Evolutionary conservation across 352 stramenopile species (phyloP).

Genomic region (Globisporangium sylvaticum): DNA sequence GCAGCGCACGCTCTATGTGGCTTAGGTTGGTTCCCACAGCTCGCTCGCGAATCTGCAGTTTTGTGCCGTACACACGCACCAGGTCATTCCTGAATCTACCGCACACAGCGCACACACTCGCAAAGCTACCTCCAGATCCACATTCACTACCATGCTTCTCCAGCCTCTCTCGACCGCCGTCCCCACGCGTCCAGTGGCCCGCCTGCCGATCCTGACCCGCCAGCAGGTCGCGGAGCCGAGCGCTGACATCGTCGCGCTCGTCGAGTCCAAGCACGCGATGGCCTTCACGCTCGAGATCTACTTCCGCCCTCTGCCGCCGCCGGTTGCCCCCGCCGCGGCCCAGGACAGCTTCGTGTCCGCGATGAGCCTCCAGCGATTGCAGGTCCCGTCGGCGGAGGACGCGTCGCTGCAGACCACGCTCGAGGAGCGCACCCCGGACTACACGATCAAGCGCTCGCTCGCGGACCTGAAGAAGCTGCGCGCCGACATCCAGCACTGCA

Average conservation of each 20-base stretch:
- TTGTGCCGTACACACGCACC: neutral
- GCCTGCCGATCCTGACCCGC: neutral
- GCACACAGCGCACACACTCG: neutral
- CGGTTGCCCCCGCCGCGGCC: neutral
- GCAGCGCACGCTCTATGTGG: neutral
- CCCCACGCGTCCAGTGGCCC: neutral
- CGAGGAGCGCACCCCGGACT: slow-evolving; percentile 6
- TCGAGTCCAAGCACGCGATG: slow-evolving; percentile 3
- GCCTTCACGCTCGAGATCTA: slow-evolving; percentile 6
- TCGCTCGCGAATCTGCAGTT: neutral
- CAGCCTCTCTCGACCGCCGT: neutral
- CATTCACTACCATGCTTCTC: neutral
- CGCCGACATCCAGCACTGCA: slow-evolving; percentile 1
- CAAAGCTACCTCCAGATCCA: neutral
- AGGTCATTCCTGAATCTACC: slow-evolving; percentile 4
- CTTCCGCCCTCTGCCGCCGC: neutral
- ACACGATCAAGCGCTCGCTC: slow-evolving; percentile 13
- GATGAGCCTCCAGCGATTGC: neutral
- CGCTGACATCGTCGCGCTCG: slow-evolving; percentile 10
- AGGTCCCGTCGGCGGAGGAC: neutral
- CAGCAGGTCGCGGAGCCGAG: slow-evolving; percentile 5
- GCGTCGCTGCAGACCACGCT: neutral
- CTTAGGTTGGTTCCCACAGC: neutral
- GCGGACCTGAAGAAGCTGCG: slow-evolving; percentile 10
- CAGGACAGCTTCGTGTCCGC: slow-evolving; percentile 6